Percentiles rank a stretch among this genome's conserved stretches.
Conservation (phyloP, 108 stramenopile species). For the Pseudonitzschia multistriata region DNA sequence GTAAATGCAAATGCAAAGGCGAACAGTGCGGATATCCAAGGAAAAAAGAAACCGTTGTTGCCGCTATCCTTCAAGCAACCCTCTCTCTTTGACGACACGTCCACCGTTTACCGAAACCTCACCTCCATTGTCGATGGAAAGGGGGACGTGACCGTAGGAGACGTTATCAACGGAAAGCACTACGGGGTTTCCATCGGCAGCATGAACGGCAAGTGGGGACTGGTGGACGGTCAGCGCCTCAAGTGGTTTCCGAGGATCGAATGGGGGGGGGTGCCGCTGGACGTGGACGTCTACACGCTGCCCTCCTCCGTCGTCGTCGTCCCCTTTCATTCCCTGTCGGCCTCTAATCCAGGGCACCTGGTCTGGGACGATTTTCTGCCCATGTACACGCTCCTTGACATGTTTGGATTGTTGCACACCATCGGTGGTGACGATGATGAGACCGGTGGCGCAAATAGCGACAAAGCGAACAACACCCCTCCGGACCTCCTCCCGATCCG, state of each 20-base stretch:
- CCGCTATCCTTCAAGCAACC: background rate
- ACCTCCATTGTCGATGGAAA: background rate
- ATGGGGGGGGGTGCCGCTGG: background rate
- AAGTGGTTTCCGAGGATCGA: slow-evolving; percentile 49
- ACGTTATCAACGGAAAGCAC: background rate
- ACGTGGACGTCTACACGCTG: slow-evolving; percentile 26
- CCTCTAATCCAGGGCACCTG: slow-evolving; percentile 52
- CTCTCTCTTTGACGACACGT: background rate
- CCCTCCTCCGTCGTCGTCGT: slow-evolving; percentile 40
- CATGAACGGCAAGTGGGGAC: slow-evolving; percentile 59
- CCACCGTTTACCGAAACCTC: background rate
- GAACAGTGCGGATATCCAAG: background rate
- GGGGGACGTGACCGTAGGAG: background rate
- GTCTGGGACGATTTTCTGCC: slow-evolving; percentile 43
- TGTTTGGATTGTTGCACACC: slow-evolving; percentile 35
- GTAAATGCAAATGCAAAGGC: background rate
- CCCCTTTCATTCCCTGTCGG: slow-evolving; percentile 62
- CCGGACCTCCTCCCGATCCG: slow-evolving; percentile 29
- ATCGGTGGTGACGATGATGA: background rate
- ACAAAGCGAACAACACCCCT: background rate
- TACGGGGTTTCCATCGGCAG: slow-evolving; percentile 45
- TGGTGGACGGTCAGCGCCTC: slow-evolving; percentile 24
- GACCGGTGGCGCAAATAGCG: background rate
- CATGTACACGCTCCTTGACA: slow-evolving; percentile 33
- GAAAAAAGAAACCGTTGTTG: background rate